phyloP scores from a whole-genome alignment of 2,329 filamentous ascomycete genomes.

The Escovopsis sp. region DNA sequence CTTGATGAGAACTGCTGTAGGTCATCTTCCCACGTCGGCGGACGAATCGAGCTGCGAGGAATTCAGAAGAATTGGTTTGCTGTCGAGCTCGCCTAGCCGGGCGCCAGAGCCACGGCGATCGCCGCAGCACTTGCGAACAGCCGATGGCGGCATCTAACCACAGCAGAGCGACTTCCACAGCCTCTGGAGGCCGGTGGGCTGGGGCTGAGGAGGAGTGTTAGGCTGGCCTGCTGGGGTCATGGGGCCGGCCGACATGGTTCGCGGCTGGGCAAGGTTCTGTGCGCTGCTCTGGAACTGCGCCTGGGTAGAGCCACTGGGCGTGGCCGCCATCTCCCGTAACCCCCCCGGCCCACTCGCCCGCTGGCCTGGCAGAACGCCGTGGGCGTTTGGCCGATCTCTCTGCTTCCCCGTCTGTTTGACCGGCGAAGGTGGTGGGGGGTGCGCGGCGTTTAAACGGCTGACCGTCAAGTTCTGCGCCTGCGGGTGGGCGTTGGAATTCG shows the following conservation, averaged over 20 bases:
- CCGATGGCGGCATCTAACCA: conserved; percentile 35
- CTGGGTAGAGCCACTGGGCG: conserved; percentile 80
- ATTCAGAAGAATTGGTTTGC: conserved; percentile 1
- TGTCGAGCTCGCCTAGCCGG: conserved; percentile 3
- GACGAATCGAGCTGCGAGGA: neutral
- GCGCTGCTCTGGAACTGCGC: conserved; percentile 95
- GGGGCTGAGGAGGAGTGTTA: conserved; percentile 48
- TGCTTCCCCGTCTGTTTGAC: conserved; percentile 68
- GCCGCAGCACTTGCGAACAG: conserved; percentile 14
- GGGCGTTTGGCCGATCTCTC: conserved; percentile 60
- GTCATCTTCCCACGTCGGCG: neutral
- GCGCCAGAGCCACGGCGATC: conserved; percentile 4
- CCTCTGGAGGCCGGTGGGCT: conserved; percentile 71
- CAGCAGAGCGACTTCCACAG: conserved; percentile 88
- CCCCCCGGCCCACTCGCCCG: conserved; percentile 61
- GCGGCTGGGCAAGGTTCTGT: conserved; percentile 62
- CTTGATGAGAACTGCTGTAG: too few species aligned
- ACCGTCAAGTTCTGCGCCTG: conserved; percentile 53
- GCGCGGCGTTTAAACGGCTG: conserved; percentile 86
- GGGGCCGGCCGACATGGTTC: conserved; percentile 44
- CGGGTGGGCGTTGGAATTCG: conserved; percentile 48
- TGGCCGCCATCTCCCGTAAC: conserved; percentile 54
- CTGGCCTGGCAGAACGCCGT: conserved; percentile 58
- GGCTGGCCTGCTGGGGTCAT: conserved; percentile 37
- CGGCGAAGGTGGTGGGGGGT: conserved; percentile 76